Evolutionary conservation across 805 yeast genomes (phyloP).

Genomic region (Suhomyces faveliae): DNA sequence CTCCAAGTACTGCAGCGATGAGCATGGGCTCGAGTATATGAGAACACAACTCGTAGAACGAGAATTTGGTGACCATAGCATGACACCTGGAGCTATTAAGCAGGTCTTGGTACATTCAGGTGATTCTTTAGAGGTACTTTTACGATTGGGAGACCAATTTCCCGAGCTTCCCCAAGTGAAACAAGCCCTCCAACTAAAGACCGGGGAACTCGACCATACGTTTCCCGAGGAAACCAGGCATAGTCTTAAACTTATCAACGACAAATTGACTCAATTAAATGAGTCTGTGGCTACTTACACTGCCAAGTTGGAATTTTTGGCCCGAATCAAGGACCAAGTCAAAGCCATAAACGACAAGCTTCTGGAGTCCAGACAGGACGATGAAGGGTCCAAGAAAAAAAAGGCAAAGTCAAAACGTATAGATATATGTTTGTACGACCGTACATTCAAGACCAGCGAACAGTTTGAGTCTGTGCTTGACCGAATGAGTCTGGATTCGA

Average conservation of each 20-base stretch:
- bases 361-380: conserved; percentile 7
- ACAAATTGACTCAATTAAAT: conserved; percentile 15
- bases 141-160: conserved; percentile 31
- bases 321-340: conserved; percentile 34
- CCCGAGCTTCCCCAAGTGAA: conserved; percentile 37
- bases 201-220: conserved; percentile 10
- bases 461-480: neutral
- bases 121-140: conserved; percentile 20
- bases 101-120: conserved; percentile 23
- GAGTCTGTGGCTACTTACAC: conserved; percentile 13
- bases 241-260: conserved; percentile 19
- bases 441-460: conserved; percentile 14
- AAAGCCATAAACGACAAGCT: conserved; percentile 38
- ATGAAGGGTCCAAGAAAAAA: conserved; percentile 16
- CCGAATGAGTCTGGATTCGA: neutral
- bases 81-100: conserved; percentile 21
- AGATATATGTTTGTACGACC: conserved; percentile 57
- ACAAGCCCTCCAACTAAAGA: conserved; percentile 23
- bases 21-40: conserved; percentile 60
- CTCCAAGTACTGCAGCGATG: conserved; percentile 75
- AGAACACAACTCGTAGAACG: conserved; percentile 20
- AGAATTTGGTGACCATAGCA: neutral
- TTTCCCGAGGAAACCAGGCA: conserved; percentile 19
- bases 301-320: conserved; percentile 21
- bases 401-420: conserved; percentile 31